Evolutionary conservation across 345 rosid genomes (phyloP), one percentile per base, ranked within the genome.

Genomic region (Aurinia saxatilis): DNA sequence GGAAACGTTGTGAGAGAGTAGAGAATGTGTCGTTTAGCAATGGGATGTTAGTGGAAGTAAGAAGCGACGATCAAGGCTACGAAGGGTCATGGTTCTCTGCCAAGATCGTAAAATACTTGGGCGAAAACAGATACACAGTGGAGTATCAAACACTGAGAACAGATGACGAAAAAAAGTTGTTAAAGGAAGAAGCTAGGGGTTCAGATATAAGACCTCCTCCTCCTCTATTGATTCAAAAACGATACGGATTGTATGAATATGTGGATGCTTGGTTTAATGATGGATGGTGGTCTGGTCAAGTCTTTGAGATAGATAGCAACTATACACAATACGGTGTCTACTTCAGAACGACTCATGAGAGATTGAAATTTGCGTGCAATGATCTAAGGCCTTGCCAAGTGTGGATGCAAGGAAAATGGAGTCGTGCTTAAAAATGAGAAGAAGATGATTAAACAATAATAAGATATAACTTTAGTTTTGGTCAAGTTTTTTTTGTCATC

Each of bases 21-120:
- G 50, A 41, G 51, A 63, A 29, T 10, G 5, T 29, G 31, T 1
- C 9, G 37, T 64, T 64, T 33, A 10, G 19, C 15, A 10, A 19
- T 5, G 65, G 58, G 21, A 67, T 31, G 65, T 39, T 57, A 51
- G 65, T 67, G 35, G 72, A 58, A 58, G 60, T 67, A 6, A 63
- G 69, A 54, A 63, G 82, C 51, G 81, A 83, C 4, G 87, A 81
- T 51, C 75, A 53, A 37, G 90, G 91, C 35, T 79, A 77, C 51
- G 67, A 74, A 70, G 83, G 87, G 16, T 75, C 91, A 31, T 81
- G 91, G 96, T 85, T 61, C 66, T 40, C 68, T 3, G 91, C 82
- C 12, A 58, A 25, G 44, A 37, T 85, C 36, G 23, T 78, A 4
- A 75, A 73, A 65, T 62, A 41, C 25, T 47, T 73, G n/a, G 82